These are phyloP conservation scores for Aureobasidium mangrovei DNA, from an alignment of 2,329 filamentous ascomycete genomes.

Conservation along the genomic window DNA sequence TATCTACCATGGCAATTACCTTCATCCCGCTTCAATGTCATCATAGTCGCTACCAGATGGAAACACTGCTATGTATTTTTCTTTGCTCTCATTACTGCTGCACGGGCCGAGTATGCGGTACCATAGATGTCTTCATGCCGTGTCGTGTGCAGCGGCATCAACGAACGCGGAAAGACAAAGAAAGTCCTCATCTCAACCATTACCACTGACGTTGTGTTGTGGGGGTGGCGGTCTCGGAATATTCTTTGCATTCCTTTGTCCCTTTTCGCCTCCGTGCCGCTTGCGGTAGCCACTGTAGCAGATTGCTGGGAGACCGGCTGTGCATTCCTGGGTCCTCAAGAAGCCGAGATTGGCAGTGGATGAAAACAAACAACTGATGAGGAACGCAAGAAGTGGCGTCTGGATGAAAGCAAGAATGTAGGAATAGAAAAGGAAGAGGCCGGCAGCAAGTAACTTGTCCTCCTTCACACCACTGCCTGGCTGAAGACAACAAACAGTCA, in stretches of 20 bases:
- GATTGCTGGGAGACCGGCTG: background rate
- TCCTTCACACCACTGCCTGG: constrained; percentile 2
- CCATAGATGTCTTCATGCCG: background rate
- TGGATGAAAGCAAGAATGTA: background rate
- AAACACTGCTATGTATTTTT: background rate
- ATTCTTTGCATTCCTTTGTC: constrained; percentile 6
- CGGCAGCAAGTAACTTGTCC: background rate
- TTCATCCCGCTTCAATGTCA: background rate
- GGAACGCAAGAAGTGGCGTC: background rate
- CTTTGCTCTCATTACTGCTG: background rate
- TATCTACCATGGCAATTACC: no score
- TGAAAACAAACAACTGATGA: constrained; percentile 9
- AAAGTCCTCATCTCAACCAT: background rate
- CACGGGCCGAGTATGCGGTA: background rate
- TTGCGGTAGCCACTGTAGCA: constrained; percentile 1
- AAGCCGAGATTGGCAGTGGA: background rate
- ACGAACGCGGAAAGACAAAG: constrained; percentile 6
- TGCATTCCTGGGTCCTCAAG: background rate
- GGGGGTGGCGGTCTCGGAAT: background rate
- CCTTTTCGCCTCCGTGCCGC: background rate
- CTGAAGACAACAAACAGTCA: background rate
- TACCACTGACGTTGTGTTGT: background rate
- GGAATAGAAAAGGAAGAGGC: constrained; percentile 4
- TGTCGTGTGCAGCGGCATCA: background rate
- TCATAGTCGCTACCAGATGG: background rate